These are phyloP conservation scores for Sporormia fimetaria DNA, from an alignment of 495 filamentous ascomycete genomes.

Conservation along the genomic window DNA sequence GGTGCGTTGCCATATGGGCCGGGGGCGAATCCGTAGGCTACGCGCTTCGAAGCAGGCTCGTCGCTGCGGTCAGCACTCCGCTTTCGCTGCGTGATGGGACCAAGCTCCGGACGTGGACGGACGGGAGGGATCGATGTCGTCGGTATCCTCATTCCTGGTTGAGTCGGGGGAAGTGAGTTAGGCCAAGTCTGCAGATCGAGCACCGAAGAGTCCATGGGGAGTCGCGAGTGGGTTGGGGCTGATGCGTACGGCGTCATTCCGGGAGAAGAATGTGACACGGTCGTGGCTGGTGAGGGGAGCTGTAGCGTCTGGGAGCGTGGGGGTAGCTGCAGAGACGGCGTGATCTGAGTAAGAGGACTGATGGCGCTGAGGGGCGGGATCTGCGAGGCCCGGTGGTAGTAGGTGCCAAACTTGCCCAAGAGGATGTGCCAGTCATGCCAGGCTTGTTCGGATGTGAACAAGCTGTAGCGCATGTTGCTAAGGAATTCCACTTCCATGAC, in stretches of 20 bases:
- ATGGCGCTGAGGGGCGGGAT: slow-evolving; percentile 5
- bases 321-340: slow-evolving; percentile 31
- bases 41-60: slow-evolving; percentile 60
- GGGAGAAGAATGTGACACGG: slow-evolving; percentile 27
- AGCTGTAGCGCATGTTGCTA: slow-evolving; percentile 93
- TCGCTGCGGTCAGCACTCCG: slow-evolving; percentile 55
- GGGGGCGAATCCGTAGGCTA: slow-evolving; percentile 19
- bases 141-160: too few relatives aligned
- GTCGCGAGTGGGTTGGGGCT: slow-evolving; percentile 18
- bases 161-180: too few relatives aligned
- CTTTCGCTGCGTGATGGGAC: slow-evolving; percentile 47
- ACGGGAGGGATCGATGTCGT: slow-evolving; percentile 42
- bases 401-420: slow-evolving; percentile 65
- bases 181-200: slow-evolving; percentile 33
- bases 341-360: slow-evolving; percentile 36
- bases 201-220: slow-evolving; percentile 32
- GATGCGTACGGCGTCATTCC: too few relatives aligned
- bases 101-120: slow-evolving; percentile 39
- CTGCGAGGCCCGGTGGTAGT: slow-evolving; percentile 55
- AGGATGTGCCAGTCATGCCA: slow-evolving; percentile 82
- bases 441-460: slow-evolving; percentile 68
- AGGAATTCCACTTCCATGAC: slow-evolving; percentile 99
- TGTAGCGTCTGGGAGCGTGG: slow-evolving; percentile 43
- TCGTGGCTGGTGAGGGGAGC: slow-evolving; percentile 39
- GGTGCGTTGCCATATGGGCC: slow-evolving; percentile 27